Conservation (phyloP, 768 basidiomycete genomes). For the Boletus eberwhitei region DNA sequence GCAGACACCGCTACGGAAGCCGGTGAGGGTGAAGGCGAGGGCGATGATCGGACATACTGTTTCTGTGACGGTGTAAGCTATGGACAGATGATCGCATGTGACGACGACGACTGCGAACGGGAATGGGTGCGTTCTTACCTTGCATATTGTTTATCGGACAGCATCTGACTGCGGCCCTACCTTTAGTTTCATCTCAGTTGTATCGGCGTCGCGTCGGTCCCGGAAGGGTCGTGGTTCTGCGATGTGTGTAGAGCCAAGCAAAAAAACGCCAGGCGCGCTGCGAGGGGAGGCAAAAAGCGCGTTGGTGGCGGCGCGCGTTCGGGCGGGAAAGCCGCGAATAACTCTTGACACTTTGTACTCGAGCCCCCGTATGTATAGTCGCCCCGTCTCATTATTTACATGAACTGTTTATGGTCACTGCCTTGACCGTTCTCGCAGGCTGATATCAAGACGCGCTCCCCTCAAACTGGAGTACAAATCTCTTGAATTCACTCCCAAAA, state of each 20-base stretch:
- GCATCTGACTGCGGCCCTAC: slow-evolving; percentile 9
- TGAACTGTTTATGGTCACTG: neutral
- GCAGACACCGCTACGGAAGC: slow-evolving; percentile 44
- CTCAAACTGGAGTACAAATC: neutral
- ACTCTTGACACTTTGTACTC: slow-evolving; percentile 21
- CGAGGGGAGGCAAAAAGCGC: slow-evolving; percentile 53
- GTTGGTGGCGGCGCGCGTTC: slow-evolving; percentile 34
- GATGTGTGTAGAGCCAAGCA: slow-evolving; percentile 59
- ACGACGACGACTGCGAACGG: slow-evolving; percentile 70
- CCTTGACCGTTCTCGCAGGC: neutral
- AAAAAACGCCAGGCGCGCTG: slow-evolving; percentile 46
- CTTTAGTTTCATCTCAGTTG: slow-evolving; percentile 77
- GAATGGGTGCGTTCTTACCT: slow-evolving; percentile 74
- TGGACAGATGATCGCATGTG: slow-evolving; percentile 95
- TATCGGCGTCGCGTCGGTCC: slow-evolving; percentile 61
- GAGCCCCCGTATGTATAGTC: slow-evolving; percentile 13
- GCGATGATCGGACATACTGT: slow-evolving; percentile 71
- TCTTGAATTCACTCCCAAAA: neutral
- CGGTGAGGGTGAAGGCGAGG: slow-evolving; percentile 50
- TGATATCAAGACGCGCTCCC: too few relatives aligned
- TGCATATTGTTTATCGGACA: neutral
- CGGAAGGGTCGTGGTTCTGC: slow-evolving; percentile 76
- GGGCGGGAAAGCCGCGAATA: slow-evolving; percentile 28
- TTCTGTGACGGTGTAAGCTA: slow-evolving; percentile 81
- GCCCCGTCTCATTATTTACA: slow-evolving; percentile 19